Base-by-base conservation (phyloP, 2,329 filamentous ascomycete species). In the Macrophomina phaseolina region DNA sequence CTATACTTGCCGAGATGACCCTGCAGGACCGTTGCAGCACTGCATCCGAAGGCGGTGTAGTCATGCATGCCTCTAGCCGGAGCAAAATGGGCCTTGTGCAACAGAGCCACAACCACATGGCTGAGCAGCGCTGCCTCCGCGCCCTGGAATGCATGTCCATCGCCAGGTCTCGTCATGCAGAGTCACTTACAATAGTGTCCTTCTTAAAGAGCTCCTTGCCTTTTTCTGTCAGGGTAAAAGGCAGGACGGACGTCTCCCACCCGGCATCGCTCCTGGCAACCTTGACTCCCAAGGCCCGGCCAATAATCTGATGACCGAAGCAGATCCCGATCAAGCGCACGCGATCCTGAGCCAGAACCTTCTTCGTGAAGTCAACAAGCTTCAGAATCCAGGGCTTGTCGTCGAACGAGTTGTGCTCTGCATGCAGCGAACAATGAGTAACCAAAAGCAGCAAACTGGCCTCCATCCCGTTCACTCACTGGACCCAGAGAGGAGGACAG, bases 271-370 rank as follows among this genome's bases (percentile, higher is more conserved):
- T 91, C 64, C 88, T 81, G 42, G 84, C 89, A 2, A 96, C 90
- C 71, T 86, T 85, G 23, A 81, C 85, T 3, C 88, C 91, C 71
- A 94, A 75, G 1, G 92, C 91, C 63, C 92, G 84, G 1, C 86
- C 92, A 51, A 95, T 81, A 72, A 97, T 93, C 81, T 97, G 92
- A 76, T 96, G 93, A 5, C 93, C 93, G 77, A 94, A 97, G 79
- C 93, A 97, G 16, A 95, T 85, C 11, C 92, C 93, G 16, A 97
- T 83, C n/a, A 94, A 79, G 42, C 88, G 86, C 7, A 95, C 86
- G 0, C 87, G 82, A 32, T 84, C 81, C 69, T 90, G 85, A 12
- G 83, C 82, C 40, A 92, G 82, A 3, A 91, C 82, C 70, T 84
- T 81, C 61, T 83, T 81, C 0, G 86, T 87, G 73, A 89, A 97